Evolutionary conservation across 2,329 filamentous ascomycete genomes (phyloP).

Genomic region (Teratosphaeria viscida): DNA sequence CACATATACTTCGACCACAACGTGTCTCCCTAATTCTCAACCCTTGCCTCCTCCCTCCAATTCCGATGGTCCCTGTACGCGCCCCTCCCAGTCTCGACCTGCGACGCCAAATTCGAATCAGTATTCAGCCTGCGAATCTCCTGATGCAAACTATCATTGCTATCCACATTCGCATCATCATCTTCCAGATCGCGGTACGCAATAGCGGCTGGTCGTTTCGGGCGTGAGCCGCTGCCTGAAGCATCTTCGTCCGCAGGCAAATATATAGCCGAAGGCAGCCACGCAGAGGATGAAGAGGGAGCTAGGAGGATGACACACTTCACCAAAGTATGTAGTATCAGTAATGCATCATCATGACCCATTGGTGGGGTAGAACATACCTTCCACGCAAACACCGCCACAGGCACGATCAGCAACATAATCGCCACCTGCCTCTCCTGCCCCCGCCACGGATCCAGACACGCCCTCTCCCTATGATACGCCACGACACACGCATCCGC

Average conservation of each 20-base stretch:
- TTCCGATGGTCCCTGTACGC: conserved; percentile 2
- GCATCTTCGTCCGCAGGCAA: conserved; percentile 12
- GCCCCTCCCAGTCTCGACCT: conserved; percentile 17
- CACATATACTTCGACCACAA: not conserved
- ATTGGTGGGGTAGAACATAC: conserved; percentile 26
- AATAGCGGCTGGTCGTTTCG: conserved; percentile 9
- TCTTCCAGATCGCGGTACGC: conserved; percentile 18
- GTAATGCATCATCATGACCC: not conserved
- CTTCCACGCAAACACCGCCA: conserved; percentile 47
- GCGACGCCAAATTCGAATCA: conserved; percentile 20
- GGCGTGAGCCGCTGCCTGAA: conserved; percentile 2
- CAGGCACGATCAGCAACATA: conserved; percentile 44
- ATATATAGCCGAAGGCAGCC: conserved; percentile 19
- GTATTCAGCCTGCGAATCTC: conserved; percentile 21
- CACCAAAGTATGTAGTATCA: not conserved
- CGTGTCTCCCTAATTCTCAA: not conserved
- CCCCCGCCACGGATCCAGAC: conserved; percentile 46
- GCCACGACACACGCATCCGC: conserved; percentile 35
- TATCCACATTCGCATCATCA: conserved; percentile 11
- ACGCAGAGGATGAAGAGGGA: conserved; percentile 16
- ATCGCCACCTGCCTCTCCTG: conserved; percentile 45
- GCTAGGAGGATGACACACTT: conserved; percentile 19
- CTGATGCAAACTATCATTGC: conserved; percentile 17
- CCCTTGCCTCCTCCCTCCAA: conserved; percentile 1
- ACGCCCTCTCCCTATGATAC: conserved; percentile 39